Conservation (phyloP, 164 flowering plant genomes). For the Nymphaea thermarum region DNA sequence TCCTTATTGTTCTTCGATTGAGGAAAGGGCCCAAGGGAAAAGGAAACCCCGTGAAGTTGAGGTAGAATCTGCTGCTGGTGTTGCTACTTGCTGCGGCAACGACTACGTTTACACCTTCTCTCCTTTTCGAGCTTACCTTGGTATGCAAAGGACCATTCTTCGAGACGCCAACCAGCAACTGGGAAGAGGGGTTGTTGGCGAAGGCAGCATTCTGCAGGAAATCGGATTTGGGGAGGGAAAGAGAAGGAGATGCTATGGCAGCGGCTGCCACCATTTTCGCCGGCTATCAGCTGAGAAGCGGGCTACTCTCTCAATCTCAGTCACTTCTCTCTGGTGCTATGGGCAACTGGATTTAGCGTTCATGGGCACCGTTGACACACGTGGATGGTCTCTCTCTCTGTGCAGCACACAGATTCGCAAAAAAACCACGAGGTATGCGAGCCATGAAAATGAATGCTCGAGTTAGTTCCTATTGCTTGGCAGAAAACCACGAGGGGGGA, state of each 20-base stretch:
- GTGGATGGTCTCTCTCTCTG: background rate
- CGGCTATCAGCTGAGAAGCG: background rate
- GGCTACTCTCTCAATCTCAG: background rate
- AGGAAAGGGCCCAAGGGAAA: constrained; percentile 97
- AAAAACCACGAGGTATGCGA: too few relatives aligned
- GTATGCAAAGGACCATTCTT: constrained; percentile 25
- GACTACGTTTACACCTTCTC: constrained; percentile 24
- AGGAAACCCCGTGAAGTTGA: constrained; percentile 92
- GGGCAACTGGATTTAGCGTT: background rate
- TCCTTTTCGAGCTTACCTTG: constrained; percentile 22
- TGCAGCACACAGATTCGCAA: too few relatives aligned
- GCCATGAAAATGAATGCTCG: too few relatives aligned
- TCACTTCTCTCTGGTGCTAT: background rate
- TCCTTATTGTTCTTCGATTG: constrained; percentile 72
- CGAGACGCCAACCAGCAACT: constrained; percentile 28
- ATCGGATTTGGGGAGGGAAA: constrained; percentile 35
- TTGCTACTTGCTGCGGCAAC: constrained; percentile 37
- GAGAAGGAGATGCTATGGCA: constrained; percentile 9
- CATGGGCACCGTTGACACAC: background rate
- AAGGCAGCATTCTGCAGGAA: constrained; percentile 19
- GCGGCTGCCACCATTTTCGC: constrained; percentile 41
- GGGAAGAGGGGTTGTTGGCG: constrained; percentile 16
- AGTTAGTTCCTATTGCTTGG: too few relatives aligned
- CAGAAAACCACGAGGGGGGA: too few relatives aligned
- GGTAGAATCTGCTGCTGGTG: constrained; percentile 46